These are phyloP conservation scores for Karstenula rhodostoma DNA, from an alignment of 2,329 filamentous ascomycete species.

Conservation along the genomic window DNA sequence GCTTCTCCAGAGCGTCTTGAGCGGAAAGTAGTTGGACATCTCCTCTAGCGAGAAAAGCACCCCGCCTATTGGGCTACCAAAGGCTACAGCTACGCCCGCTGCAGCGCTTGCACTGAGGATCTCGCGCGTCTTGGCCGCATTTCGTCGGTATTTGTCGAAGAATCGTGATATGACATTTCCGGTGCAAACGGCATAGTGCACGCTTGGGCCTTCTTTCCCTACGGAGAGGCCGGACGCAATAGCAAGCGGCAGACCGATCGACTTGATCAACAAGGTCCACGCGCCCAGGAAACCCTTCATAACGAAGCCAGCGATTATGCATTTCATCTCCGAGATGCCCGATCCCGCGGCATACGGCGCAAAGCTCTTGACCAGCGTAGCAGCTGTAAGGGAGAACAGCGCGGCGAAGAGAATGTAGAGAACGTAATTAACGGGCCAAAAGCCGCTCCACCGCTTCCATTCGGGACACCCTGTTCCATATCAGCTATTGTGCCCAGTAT, in stretches of 20 bases:
- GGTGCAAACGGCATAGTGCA: slow-evolving; percentile 98
- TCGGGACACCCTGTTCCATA: slow-evolving; percentile 73
- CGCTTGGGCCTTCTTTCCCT: slow-evolving; percentile 95
- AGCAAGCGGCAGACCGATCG: slow-evolving; percentile 84
- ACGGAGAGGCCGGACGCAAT: slow-evolving; percentile 95
- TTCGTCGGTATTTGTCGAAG: slow-evolving; percentile 90
- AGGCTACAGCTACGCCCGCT: slow-evolving; percentile 93
- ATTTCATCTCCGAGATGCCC: slow-evolving; percentile 98
- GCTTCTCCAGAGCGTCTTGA: slow-evolving; percentile 97
- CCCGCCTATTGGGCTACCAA: slow-evolving; percentile 95
- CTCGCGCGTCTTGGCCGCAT: slow-evolving; percentile 93
- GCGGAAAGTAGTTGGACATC: slow-evolving; percentile 94
- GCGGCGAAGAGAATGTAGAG: slow-evolving; percentile 88
- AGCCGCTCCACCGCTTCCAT: slow-evolving; percentile 88
- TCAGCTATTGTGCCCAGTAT: slow-evolving; percentile 15
- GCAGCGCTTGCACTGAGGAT: slow-evolving; percentile 94
- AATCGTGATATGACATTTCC: slow-evolving; percentile 94
- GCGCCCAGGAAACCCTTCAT: slow-evolving; percentile 98
- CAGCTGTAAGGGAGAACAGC: slow-evolving; percentile 81
- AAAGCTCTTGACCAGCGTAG: slow-evolving; percentile 85
- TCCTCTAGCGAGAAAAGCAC: slow-evolving; percentile 97
- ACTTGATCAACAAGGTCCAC: slow-evolving; percentile 94
- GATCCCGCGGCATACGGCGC: slow-evolving; percentile 96
- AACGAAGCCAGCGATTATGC: slow-evolving; percentile 97
- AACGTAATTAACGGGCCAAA: slow-evolving; percentile 81